Percentiles rank a stretch among this genome's conserved stretches.
These are phyloP conservation scores for Talaromyces adpressus DNA, from an alignment of 495 filamentous ascomycete genomes.

Conservation along the genomic window DNA sequence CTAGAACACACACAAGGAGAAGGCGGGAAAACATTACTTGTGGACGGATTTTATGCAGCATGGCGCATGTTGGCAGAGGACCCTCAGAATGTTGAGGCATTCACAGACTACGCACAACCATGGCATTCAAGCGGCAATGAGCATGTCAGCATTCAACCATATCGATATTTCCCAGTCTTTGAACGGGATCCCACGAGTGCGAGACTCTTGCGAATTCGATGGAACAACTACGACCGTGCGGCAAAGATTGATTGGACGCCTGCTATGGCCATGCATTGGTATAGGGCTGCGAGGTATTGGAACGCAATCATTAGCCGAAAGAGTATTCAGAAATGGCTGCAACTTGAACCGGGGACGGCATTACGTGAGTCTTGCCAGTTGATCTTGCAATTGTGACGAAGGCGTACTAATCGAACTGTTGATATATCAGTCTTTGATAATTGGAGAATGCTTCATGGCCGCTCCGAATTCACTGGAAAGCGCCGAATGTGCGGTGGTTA, in stretches of 20 bases:
- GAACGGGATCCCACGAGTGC: conserved; percentile 28
- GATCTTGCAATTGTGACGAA: neutral
- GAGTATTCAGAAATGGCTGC: conserved; percentile 52
- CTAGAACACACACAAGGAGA: conserved; percentile 62
- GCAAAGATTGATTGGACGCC: conserved; percentile 35
- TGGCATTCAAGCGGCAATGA: conserved; percentile 82
- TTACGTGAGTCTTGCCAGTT: conserved; percentile 47
- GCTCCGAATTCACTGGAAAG: conserved; percentile 72
- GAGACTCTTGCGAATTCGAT: conserved; percentile 61
- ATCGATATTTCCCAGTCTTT: conserved; percentile 56
- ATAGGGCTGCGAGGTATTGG: conserved; percentile 63
- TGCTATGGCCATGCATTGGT: conserved; percentile 53
- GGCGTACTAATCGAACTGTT: neutral
- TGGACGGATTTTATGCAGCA: conserved; percentile 78
- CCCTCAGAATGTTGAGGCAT: conserved; percentile 38
- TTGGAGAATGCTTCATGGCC: conserved; percentile 86
- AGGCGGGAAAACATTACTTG: conserved; percentile 67
- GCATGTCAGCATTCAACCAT: conserved; percentile 68
- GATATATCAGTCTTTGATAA: conserved; percentile 73
- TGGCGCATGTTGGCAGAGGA: conserved; percentile 40
- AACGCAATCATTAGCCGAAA: conserved; percentile 48
- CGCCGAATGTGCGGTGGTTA: conserved; percentile 86
- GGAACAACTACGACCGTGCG: conserved; percentile 88
- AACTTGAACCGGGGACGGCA: conserved; percentile 70
- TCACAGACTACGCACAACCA: conserved; percentile 48